Base-by-base conservation (phyloP, 2,329 filamentous ascomycete species). In the Coniochaeta hoffmannii region DNA sequence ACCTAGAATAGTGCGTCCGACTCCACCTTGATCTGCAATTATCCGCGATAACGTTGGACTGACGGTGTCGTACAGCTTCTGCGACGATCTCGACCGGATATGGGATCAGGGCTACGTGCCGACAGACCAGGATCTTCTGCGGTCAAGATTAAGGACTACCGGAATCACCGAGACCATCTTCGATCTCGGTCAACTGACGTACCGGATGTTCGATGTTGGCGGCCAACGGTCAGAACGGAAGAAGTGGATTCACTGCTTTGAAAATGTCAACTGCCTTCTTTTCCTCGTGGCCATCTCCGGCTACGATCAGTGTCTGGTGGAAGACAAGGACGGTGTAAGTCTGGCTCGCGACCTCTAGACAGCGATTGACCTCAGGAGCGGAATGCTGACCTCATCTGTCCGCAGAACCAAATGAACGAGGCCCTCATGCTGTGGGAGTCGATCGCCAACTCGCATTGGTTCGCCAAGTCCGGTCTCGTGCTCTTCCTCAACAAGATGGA, bases 191-290 rank as follows among this genome's bases (percentile, higher is more conserved):
- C 87, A 93, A 66, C 81, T 97, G 64, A 96, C 91, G 60, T 97
- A 97, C 74, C 88, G 91, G 65, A 97, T 97, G 91, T 96, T 96
- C 71, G 91, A 96, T 66, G 91, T 96, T 50, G 91, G 91, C 69
- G 91, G 91, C 56, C 91, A 96, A 69, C 81, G 91, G 64, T 96
- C 91, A 28, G 91, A 96, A 73, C 87, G 91, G 59, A 96, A 96
- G 81, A 96, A 96, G 77, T 96, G 91, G 91, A 96, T 96, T 60
- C 91, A 96, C 70, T 94, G 91, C 68, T 96, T 96, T 68, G 91
- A 96, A 70, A 94, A 94, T 61, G 91, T 96, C 59, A 91, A 94
- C 66, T 92, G 90, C 63, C 79, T 97, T 54, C 78, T 97, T 38
- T 97, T 97, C 74, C 81, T 97, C 62, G 93, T 96, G 53, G 92